Conservation (phyloP, 225 moss, liverwort and hornwort genomes). For the Sphagnum contortum region DNA sequence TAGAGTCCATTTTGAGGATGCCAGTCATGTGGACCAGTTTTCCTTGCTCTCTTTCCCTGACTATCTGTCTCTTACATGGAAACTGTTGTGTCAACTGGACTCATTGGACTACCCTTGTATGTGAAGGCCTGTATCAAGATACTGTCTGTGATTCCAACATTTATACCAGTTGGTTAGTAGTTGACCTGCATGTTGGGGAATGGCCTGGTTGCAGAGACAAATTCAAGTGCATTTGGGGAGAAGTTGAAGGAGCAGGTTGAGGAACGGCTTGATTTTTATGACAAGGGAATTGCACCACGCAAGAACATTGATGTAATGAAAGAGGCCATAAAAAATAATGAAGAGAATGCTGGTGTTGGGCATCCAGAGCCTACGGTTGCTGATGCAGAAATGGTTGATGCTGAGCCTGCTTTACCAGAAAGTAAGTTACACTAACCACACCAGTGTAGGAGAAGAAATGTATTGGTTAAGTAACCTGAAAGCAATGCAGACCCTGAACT, state of each 20-base stretch:
- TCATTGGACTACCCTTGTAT: no score
- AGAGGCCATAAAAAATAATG: constrained; percentile 60
- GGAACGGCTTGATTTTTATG: constrained; percentile 88
- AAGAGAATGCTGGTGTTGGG: constrained; percentile 19
- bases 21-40: no score
- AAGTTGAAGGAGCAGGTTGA: constrained; percentile 94
- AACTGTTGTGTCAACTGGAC: no score
- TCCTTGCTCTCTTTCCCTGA: no score
- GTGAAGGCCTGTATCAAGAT: no score
- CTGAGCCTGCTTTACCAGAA: constrained; percentile 15
- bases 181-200: no score
- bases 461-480: neutral
- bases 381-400: constrained; percentile 32
- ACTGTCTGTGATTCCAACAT: no score
- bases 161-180: no score
- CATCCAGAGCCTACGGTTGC: constrained; percentile 6
- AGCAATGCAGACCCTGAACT: neutral
- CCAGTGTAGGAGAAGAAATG: neutral
- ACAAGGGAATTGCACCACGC: constrained; percentile 88
- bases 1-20: no score
- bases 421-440: constrained; percentile 10
- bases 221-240: constrained; percentile 69
- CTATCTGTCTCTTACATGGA: no score
- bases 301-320: constrained; percentile 98
- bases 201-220: constrained; percentile 36